Conservation (phyloP, 2,329 filamentous ascomycete species). For the Colletotrichum caudatum region DNA sequence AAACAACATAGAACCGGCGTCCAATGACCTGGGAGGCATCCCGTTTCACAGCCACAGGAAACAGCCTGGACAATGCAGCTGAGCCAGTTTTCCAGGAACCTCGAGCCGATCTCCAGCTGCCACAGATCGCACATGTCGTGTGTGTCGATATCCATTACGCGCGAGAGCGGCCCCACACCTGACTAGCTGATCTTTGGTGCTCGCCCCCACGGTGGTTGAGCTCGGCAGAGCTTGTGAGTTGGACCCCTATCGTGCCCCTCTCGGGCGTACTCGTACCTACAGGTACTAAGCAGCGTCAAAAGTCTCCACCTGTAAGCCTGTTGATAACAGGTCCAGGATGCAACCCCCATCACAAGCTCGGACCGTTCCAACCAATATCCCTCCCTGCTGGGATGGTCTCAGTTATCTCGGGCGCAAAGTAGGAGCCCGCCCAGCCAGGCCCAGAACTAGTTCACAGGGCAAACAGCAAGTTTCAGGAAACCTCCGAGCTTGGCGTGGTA, state of each 20-base stretch:
- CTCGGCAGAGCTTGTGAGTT: background rate
- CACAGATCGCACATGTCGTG: background rate
- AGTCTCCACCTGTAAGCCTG: slow-evolving; percentile 17
- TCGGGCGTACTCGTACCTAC: slow-evolving; percentile 9
- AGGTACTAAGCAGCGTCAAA: background rate
- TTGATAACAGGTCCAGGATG: slow-evolving; percentile 9
- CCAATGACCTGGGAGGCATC: slow-evolving; percentile 10
- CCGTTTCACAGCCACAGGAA: slow-evolving; percentile 29
- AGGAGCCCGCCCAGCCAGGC: slow-evolving; percentile 18
- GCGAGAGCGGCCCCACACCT: background rate
- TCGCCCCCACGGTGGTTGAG: background rate
- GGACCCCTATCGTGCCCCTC: slow-evolving; percentile 15
- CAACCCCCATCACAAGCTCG: slow-evolving; percentile 18
- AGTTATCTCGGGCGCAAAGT: slow-evolving; percentile 25
- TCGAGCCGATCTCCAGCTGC: slow-evolving; percentile 9
- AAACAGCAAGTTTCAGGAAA: slow-evolving; percentile 34
- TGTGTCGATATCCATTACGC: background rate
- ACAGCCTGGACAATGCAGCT: background rate
- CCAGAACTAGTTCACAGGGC: slow-evolving; percentile 9
- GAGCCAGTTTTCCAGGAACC: slow-evolving; percentile 9
- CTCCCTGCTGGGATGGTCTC: slow-evolving; percentile 31
- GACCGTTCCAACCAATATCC: slow-evolving; percentile 15
- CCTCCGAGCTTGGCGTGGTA: slow-evolving; percentile 2
- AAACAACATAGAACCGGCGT: slow-evolving; percentile 11
- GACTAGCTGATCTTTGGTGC: background rate